A percentile compares a stretch with the other conserved stretches of the same genome.
Conservation (phyloP, 1,284 basidiomycete species). For the Ganoderma lucidum region DNA sequence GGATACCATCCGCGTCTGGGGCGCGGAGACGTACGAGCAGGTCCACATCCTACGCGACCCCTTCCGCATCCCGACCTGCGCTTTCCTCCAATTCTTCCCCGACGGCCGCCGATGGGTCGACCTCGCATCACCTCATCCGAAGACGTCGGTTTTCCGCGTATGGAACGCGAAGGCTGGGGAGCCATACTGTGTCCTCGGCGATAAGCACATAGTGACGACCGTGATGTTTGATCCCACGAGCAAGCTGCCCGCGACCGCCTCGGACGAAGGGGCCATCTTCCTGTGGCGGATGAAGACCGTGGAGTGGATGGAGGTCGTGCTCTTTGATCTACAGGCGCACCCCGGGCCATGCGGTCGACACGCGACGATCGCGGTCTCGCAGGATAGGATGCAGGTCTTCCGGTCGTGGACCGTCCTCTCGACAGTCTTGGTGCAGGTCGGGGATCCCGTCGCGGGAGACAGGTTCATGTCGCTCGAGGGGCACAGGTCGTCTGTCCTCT, state of each 20-base stretch:
- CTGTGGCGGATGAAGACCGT: background rate
- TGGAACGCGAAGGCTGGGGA: background rate
- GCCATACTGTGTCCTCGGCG: background rate
- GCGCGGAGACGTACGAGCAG: background rate
- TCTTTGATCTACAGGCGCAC: no score
- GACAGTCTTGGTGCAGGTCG: no score
- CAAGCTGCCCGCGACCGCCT: background rate
- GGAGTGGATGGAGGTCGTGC: slow-evolving; percentile 9
- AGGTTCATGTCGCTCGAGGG: no score
- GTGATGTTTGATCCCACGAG: background rate
- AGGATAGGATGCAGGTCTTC: no score
- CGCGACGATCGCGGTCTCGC: no score
- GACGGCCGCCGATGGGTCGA: background rate
- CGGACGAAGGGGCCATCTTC: background rate
- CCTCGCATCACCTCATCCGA: background rate
- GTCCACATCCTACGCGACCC: background rate
- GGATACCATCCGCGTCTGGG: background rate
- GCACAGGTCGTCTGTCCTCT: no score
- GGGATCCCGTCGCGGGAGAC: no score
- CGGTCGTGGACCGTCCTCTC: no score
- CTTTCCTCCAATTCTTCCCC: background rate
- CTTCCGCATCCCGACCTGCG: background rate
- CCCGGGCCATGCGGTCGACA: no score
- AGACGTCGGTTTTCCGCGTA: background rate
- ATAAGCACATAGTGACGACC: background rate